Evolutionary conservation across 305 asterid species (phyloP), one percentile per base, ranked within the genome.

Genomic region (Withania somnifera): DNA sequence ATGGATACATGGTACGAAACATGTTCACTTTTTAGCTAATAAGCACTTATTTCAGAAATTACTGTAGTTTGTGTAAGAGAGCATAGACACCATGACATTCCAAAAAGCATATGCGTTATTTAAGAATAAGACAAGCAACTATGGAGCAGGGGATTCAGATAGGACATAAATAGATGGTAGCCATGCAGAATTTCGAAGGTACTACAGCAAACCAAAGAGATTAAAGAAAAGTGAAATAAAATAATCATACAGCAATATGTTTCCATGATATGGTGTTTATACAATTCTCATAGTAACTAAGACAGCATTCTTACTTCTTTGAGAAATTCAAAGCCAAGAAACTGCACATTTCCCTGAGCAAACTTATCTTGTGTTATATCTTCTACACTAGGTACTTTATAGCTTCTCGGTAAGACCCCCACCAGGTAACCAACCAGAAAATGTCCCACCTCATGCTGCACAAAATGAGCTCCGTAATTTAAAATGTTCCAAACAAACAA

Each of bases 401-500:
- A 94, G 83, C 92, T 88, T 85, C 82, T 90, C 45, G 97, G 97
- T 76, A 94, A 86, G 82, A 91, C 88, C 82, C 98, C 98, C 28
- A 93, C 89, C 91, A 93, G 85, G 84, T 93, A 94, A 32, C 95
- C 97, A 75, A 87, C 91, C 26, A 94, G 89, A 87, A 94, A 94
- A 84, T 94, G 98, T 11, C 98, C 98, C 5, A 93, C 98, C 89
- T 94, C 98, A 84, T 94, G 98, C 98, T 94, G 91, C 82, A 86
- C 38, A 75, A 85, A 63, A 7, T 80, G 78, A 69, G 54, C 7
- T 42, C 78, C 36, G 42, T 69, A 38, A 71, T 45, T 71, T 71
- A 45, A 13, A 71, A 71, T 45, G 22, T 24, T n/a, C 17, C 7
- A 0, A 71, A 71, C 58, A 71, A 71, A 45, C 58, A 45, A 45